Base-by-base conservation (phyloP, 2,329 filamentous ascomycete genomes). In the Davidsoniella virescens region DNA sequence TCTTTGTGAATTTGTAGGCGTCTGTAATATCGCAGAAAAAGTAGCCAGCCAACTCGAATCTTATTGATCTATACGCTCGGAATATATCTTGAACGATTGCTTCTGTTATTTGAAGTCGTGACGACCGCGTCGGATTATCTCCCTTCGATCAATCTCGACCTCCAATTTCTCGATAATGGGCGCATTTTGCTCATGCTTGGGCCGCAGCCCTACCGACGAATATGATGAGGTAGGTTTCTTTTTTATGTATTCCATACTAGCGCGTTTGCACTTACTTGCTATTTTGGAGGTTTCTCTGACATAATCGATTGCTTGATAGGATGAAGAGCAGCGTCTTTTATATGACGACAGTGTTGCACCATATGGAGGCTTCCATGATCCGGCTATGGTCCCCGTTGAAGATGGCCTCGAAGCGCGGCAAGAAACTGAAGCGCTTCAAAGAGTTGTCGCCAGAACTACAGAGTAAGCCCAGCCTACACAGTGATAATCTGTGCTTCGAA, bases 291-390 rank as follows among this genome's bases (percentile, higher is more conserved):
- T 33, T 33, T 9, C n/a, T 14, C 14, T 4, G 4, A 17, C 23
- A 40, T 29, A 33, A 12, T 18, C 45, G 44, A 26, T 43, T 14
- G 10, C 5, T 6, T 10, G 20, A n/a, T 55, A 77, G 73, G 70
- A 74, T 55, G 75, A 78, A 49, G 73, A 76, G 55, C 71, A 70
- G 14, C 68, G 75, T 37, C 66, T 78, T 17, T 67, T 82, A 23
- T 78, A 78, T 59, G 78, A 81, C 52, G 66, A 71, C 36, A 73
- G 73, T 57, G 68, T 67, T 52, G 65, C 74, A 56, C 71, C 78
- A 51, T 82, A 82, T 55, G 76, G 76, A 44, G 80, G 75, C 60
- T 80, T 82, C 56, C 71, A 69, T 51, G 75, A 81, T 40, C 68
- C 73, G 50, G 67, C 68, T 38, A 58, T 75, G 55, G 71, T 68